phyloP scores from a whole-genome alignment of 768 basidiomycete species.

The Termitomyces sp. region DNA sequence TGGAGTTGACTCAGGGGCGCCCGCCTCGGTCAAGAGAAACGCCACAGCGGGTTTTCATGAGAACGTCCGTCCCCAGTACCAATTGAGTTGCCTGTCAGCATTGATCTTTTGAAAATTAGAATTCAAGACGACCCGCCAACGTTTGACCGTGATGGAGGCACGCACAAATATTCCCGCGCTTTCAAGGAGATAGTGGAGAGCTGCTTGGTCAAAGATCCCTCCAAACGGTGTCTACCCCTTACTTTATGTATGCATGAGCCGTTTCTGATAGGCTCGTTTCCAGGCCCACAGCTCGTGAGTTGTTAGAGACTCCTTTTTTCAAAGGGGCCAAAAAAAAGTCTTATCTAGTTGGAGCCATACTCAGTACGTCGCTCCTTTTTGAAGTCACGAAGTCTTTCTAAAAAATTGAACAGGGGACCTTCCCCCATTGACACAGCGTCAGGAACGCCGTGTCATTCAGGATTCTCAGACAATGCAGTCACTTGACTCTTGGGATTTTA shows the following conservation, averaged over 20 bases:
- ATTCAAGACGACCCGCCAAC: conserved; percentile 77
- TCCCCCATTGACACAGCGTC: conserved; percentile 67
- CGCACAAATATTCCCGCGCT: conserved; percentile 68
- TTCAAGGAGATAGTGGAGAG: conserved; percentile 82
- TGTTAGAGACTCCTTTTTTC: conserved; percentile 80
- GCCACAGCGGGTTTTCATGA: conserved; percentile 67
- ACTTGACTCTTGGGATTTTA: conserved; percentile 81
- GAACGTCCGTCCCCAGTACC: conserved; percentile 42
- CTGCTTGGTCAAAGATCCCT: conserved; percentile 84
- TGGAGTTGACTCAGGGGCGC: conserved; percentile 83
- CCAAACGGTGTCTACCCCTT: conserved; percentile 45
- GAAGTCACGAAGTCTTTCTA: not conserved
- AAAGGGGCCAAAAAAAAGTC: conserved; percentile 71
- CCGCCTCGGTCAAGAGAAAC: conserved; percentile 80
- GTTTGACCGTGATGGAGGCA: conserved; percentile 66
- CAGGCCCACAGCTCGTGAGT: conserved; percentile 72
- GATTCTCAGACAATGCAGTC: conserved; percentile 36
- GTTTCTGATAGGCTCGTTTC: not conserved
- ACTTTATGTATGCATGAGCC: not conserved
- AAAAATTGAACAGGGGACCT: conserved; percentile 42
- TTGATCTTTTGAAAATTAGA: conserved; percentile 26
- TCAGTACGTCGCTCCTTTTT: conserved; percentile 39
- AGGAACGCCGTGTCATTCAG: conserved; percentile 55
- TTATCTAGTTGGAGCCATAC: conserved; percentile 71
- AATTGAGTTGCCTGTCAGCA: not conserved